A percentile compares a stretch with the other conserved stretches of the same genome.
Evolutionary conservation across 352 stramenopile species (phyloP).

Genomic region (Globisporangium paddicum): DNA sequence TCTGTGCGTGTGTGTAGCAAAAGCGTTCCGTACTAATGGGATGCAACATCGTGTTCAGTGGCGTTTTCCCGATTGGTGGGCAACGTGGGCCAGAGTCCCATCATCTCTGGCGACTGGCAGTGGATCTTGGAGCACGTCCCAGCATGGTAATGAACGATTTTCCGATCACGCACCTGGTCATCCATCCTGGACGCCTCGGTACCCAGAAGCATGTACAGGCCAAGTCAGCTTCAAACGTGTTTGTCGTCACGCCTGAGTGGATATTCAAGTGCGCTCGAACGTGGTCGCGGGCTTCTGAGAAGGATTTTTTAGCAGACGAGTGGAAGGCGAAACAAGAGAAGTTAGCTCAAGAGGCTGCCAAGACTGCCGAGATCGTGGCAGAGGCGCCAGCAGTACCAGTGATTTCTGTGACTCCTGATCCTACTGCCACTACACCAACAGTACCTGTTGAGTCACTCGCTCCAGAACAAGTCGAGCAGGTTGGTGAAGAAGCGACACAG

Average conservation of each 20-base stretch:
- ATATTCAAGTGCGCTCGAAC: constrained; percentile 72
- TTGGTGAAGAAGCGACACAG: not conserved
- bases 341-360: constrained; percentile 14
- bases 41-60: constrained; percentile 78
- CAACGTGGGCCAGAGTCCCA: constrained; percentile 55
- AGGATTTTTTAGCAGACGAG: constrained; percentile 63
- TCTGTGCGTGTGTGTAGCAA: constrained; percentile 30
- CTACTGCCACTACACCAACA: not conserved
- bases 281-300: constrained; percentile 55
- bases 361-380: constrained; percentile 8
- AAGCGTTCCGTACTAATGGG: constrained; percentile 59
- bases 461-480: not conserved
- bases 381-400: constrained; percentile 1
- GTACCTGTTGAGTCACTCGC: not conserved
- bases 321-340: constrained; percentile 44
- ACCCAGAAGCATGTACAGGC: constrained; percentile 82
- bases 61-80: constrained; percentile 63
- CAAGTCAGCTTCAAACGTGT: constrained; percentile 46
- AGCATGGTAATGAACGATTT: constrained; percentile 75
- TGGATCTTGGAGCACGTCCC: constrained; percentile 60
- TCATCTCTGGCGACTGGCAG: constrained; percentile 70
- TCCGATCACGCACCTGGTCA: constrained; percentile 78
- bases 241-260: constrained; percentile 76
- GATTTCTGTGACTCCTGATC: not conserved
- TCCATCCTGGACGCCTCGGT: constrained; percentile 71